Evolutionary conservation across 495 filamentous ascomycete genomes (phyloP).

Genomic region (Lasiosphaeria miniovina): DNA sequence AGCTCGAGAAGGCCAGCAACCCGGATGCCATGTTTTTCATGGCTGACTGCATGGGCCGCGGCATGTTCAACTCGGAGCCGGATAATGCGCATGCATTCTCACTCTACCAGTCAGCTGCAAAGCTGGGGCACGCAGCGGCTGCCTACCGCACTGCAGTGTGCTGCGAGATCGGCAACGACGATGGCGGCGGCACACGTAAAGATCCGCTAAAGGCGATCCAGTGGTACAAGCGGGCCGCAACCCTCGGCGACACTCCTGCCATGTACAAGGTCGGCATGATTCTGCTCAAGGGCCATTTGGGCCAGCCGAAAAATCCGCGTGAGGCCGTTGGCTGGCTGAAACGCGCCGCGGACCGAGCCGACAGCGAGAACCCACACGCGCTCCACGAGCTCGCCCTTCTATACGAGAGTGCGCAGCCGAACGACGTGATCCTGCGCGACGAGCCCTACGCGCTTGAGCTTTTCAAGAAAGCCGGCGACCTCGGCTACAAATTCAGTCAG

Average conservation of each 20-base stretch:
- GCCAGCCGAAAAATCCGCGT: constrained; percentile 75
- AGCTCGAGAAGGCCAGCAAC: constrained; percentile 62
- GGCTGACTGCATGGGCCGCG: constrained; percentile 84
- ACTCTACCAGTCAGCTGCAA: constrained; percentile 91
- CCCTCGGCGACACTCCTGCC: constrained; percentile 83
- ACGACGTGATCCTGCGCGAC: constrained; percentile 73
- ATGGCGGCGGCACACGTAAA: constrained; percentile 84
- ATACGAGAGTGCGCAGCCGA: constrained; percentile 67
- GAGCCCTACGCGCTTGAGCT: constrained; percentile 72
- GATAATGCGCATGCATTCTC: constrained; percentile 89
- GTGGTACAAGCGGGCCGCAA: constrained; percentile 93
- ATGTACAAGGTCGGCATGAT: constrained; percentile 99
- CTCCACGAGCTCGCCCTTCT: constrained; percentile 87
- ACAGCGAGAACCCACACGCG: constrained; percentile 89
- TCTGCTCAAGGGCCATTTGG: constrained; percentile 86
- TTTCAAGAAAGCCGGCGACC: constrained; percentile 81
- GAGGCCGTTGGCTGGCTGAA: constrained; percentile 91
- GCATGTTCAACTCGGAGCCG: constrained; percentile 57
- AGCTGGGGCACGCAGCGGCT: constrained; percentile 75
- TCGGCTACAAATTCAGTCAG: constrained; percentile 94
- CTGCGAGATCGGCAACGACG: constrained; percentile 93
- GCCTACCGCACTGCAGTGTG: constrained; percentile 96
- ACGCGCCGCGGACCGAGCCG: constrained; percentile 83
- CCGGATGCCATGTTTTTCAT: constrained; percentile 91
- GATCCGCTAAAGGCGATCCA: constrained; percentile 92